Evolutionary conservation across 345 rosid species (phyloP), one percentile per base, ranked within the genome.

Genomic region (Salix koriyanagi): DNA sequence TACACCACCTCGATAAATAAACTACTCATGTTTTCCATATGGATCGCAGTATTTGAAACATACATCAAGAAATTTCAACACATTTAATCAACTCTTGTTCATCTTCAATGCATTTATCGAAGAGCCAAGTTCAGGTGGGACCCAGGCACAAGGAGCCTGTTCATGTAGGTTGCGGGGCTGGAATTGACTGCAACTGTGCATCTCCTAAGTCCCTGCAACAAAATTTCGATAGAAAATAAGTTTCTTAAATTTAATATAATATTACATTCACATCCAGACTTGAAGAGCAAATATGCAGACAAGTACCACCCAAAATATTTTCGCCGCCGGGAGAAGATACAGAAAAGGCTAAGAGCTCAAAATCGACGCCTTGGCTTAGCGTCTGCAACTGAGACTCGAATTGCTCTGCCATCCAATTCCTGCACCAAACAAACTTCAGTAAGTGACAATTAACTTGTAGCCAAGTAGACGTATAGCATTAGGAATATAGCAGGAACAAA

Each of bases 391-490:
- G 97, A 87, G 74, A 93, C 99, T 74, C 99, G 92, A 50, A 96
- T 92, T 48, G 90, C 13, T 77, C 99, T 91, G 39, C 98, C 99
- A 68, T 86, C 92, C 90, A 93, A 86, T 77, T 93, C 97, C 99
- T 96, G 84, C 58, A 81, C 26, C 74, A 75, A 72, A 75, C 58
- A 78, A 66, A 62, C 16, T 67, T 70, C 44, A n/a, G 9, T 32
- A 54, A 66, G 18, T 37, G 28, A 41, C 52, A 37, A 18, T 19
- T 5, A 50, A 37, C 4, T 60, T 30, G 32, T 7, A 14, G 11
- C 71, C 48, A 26, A 56, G 34, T 21, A 69, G 23, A 23, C 50
- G 19, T 54, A 4, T 1, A 41, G 23, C 58, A 69, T 18, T 14
- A 32, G 7, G 23, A 7, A 2, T 16, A 26, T 54, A 34, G 39